A percentile compares a stretch with the other conserved stretches of the same genome.
Conservation (phyloP, 352 stramenopile species). For the Phytophthora capsici region DNA sequence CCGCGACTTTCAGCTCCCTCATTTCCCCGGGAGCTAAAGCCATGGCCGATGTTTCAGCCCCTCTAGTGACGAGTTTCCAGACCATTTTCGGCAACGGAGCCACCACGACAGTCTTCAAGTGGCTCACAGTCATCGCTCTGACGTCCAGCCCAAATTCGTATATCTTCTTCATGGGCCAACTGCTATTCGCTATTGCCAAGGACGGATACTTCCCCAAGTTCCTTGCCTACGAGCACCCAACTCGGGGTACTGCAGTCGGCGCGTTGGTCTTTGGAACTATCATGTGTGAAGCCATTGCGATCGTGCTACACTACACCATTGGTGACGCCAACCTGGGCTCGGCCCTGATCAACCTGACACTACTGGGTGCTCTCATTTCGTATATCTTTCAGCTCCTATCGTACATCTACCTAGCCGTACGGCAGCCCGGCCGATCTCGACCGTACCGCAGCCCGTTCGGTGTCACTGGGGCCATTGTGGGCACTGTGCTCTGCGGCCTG, state of each 20-base stretch:
- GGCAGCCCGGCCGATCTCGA: slow-evolving; percentile 49
- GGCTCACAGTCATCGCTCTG: slow-evolving; percentile 65
- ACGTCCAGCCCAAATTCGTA: slow-evolving; percentile 77
- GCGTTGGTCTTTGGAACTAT: slow-evolving; percentile 51
- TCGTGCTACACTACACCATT: slow-evolving; percentile 68
- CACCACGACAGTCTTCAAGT: slow-evolving; percentile 63
- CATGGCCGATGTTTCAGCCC: slow-evolving; percentile 43
- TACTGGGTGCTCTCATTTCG: slow-evolving; percentile 63
- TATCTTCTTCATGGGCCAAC: slow-evolving; percentile 74
- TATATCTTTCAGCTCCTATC: slow-evolving; percentile 72
- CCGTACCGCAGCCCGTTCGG: slow-evolving; percentile 74
- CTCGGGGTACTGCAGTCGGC: slow-evolving; percentile 40
- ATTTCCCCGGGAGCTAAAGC: slow-evolving; percentile 54
- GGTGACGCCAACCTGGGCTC: slow-evolving; percentile 61
- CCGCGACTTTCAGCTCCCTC: slow-evolving; percentile 68
- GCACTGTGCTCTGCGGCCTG: slow-evolving; percentile 54
- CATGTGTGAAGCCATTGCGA: slow-evolving; percentile 46
- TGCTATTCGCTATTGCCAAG: slow-evolving; percentile 70
- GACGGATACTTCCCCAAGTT: slow-evolving; percentile 67
- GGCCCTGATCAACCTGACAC: slow-evolving; percentile 44
- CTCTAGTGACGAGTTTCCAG: slow-evolving; percentile 48
- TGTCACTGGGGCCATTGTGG: slow-evolving; percentile 48
- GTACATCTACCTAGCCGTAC: slow-evolving; percentile 58
- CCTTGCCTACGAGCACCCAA: slow-evolving; percentile 53
- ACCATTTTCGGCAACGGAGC: slow-evolving; percentile 67